phyloP scores from a whole-genome alignment of 2,329 filamentous ascomycete genomes.

The Talaromyces sp. region DNA sequence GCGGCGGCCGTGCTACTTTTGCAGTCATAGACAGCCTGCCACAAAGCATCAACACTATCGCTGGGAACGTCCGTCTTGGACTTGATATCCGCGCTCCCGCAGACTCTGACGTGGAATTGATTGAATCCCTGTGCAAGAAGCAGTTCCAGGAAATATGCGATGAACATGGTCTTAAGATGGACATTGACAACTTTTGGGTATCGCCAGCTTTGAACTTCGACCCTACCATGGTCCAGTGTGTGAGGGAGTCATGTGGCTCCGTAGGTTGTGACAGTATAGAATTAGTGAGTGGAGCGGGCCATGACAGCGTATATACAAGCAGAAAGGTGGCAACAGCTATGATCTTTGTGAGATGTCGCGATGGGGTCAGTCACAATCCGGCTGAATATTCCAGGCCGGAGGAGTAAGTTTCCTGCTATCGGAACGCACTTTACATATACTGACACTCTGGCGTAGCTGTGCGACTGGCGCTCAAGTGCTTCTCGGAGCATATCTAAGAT shows the following conservation, averaged over 20 bases:
- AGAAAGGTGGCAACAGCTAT: constrained; percentile 60
- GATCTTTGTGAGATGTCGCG: constrained; percentile 63
- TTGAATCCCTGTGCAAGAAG: constrained; percentile 6
- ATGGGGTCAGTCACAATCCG: constrained; percentile 63
- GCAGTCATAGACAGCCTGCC: constrained; percentile 62
- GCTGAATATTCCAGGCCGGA: constrained; percentile 46
- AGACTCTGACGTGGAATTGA: constrained; percentile 11
- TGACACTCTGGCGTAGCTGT: not conserved
- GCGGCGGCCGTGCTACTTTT: constrained; percentile 59
- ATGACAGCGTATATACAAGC: constrained; percentile 60
- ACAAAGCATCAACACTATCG: constrained; percentile 66
- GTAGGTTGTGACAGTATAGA: not conserved
- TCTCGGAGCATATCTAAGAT: constrained; percentile 14
- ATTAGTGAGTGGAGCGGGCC: constrained; percentile 10
- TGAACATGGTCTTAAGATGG: not conserved
- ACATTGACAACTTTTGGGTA: constrained; percentile 10
- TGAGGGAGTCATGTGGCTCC: constrained; percentile 3
- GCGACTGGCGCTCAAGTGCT: constrained; percentile 7
- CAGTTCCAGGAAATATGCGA: not conserved
- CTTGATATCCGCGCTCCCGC: constrained; percentile 56
- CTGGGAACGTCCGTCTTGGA: constrained; percentile 60
- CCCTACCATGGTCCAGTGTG: constrained; percentile 4
- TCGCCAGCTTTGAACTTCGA: constrained; percentile 11
- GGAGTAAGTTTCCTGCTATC: constrained; percentile 5
- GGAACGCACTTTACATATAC: not conserved